Conservation (phyloP, 139 green algal genomes). For the Desmodesmus armatus region DNA sequence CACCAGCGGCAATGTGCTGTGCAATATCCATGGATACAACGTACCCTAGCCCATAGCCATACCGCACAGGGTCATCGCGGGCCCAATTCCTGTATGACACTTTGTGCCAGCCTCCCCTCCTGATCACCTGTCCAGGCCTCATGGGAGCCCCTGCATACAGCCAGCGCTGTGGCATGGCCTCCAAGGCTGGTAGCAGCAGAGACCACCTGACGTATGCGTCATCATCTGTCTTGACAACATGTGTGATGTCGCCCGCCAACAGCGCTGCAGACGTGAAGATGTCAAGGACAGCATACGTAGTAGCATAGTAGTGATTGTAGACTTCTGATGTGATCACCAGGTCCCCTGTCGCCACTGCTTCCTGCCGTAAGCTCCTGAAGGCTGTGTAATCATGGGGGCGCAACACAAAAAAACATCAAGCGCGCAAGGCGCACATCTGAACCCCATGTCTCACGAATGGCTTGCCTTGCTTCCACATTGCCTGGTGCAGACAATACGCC, state of each 20-base stretch:
- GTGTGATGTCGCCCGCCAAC: not conserved
- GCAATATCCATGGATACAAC: not conserved
- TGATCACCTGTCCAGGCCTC: no score
- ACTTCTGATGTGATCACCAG: not conserved
- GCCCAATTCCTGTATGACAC: not conserved
- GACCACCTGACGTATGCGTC: not conserved
- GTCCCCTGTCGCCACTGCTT: not conserved
- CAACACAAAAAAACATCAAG: slow-evolving; percentile 1
- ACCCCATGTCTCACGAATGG: not conserved
- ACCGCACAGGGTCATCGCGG: not conserved
- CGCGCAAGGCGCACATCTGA: not conserved
- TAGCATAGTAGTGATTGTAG: not conserved
- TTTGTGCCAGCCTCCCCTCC: not conserved
- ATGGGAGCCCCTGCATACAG: not conserved
- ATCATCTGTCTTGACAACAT: not conserved
- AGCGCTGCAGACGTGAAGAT: not conserved
- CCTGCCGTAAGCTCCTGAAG: not conserved
- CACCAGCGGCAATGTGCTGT: not conserved
- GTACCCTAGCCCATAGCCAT: not conserved
- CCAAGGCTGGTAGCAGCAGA: not conserved
- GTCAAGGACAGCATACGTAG: not conserved
- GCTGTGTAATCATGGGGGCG: not conserved
- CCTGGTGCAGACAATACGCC: not conserved
- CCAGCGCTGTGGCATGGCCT: not conserved
- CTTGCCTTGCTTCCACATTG: not conserved